Conservation (phyloP, 2,329 filamentous ascomycete species). For the Thermothelomyces thermophilus region DNA sequence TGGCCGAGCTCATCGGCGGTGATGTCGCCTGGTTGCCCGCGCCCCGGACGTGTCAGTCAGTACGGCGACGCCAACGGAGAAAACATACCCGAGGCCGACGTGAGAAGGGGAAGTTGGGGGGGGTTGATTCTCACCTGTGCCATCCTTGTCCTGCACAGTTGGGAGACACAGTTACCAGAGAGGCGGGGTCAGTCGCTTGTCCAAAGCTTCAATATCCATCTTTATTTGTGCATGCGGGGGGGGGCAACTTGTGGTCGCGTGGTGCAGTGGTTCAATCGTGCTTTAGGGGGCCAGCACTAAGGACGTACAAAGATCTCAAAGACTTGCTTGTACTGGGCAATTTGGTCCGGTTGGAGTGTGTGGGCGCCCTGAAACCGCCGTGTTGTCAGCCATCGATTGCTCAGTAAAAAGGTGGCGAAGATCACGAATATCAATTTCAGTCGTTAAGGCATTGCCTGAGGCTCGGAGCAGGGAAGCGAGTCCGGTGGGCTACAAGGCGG, state of each 20-base stretch:
- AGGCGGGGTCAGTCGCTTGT: background rate
- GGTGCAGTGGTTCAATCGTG: no score
- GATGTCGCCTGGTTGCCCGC: conserved; percentile 46
- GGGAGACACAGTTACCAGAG: conserved; percentile 7
- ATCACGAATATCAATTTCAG: background rate
- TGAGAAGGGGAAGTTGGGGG: no score
- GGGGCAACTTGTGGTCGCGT: conserved; percentile 1
- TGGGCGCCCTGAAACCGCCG: background rate
- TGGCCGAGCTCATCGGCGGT: conserved; percentile 57
- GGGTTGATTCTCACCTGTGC: conserved; percentile 40
- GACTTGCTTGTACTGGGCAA: conserved; percentile 23
- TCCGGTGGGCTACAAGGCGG: no score
- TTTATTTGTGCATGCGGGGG: no score
- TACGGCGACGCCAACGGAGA: no score
- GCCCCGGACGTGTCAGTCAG: no score
- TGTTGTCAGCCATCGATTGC: background rate
- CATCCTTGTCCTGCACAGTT: conserved; percentile 51
- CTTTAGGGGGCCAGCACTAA: background rate
- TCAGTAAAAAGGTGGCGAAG: background rate
- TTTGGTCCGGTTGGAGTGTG: conserved; percentile 14
- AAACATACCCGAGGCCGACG: no score
- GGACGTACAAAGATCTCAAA: conserved; percentile 26
- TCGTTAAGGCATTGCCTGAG: background rate
- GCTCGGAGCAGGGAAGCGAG: no score
- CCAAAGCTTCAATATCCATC: no score